Base-by-base conservation (phyloP, 306 rosid genomes). In the Delonix regia region DNA sequence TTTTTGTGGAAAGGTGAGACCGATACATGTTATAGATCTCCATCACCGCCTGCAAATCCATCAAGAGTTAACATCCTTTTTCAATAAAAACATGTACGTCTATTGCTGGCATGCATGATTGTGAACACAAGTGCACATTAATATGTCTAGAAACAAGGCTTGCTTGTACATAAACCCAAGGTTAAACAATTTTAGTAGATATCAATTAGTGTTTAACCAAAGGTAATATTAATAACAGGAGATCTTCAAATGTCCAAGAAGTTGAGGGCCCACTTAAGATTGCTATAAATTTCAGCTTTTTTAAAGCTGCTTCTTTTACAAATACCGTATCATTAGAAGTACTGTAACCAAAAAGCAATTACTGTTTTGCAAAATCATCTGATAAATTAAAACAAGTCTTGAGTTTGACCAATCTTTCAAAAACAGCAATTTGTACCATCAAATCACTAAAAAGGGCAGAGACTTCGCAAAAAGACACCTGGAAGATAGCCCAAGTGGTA, bases 1-100 rank as follows among this genome's bases (percentile, higher is more conserved):
- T 87, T 78, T 83, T 91, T 4, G 90, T 82, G 2, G 93, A 87
- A 80, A 96, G 91, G 85, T 80, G 90, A 66, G 89, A 62, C 13
- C 97, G 91, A 68, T 85, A 86, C 87, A 93, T 87, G 83, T 79
- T 88, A 86, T 96, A 96, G 86, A 93, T 89, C 88, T 96, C 99
- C 90, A 86, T 73, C 82, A 96, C 92, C 25, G 99, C 98, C 99
- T 96, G 96, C 83, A 90, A 80, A 73, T 77, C 76, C 74, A 84
- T 73, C 38, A 76, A 79, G 59, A 71, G 79, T 69, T 77, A 61
- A 44, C 63, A 63, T 47, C 21, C 66, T 52, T 62, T 66, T 61
- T 52, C 81, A 74, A 64, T 53, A 63, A 53, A 51, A 55, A 78
- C 44, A 33, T 21, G 25, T 61, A 74, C 34, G 51, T 5, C 38